Evolutionary conservation across 805 yeast species (phyloP).

Genomic region (Suhomyces sp.): DNA sequence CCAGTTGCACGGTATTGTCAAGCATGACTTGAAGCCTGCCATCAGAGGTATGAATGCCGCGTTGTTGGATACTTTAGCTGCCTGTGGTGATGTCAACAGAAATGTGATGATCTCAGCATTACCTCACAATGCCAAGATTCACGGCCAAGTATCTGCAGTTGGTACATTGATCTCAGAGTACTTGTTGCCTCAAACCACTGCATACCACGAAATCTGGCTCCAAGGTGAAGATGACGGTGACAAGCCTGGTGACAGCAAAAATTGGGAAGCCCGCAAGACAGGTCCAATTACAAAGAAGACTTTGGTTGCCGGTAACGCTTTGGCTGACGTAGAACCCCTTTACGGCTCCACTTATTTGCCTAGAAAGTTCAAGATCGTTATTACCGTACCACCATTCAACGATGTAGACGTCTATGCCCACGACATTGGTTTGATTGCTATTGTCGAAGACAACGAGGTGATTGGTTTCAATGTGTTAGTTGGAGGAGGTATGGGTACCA

Average conservation of each 20-base stretch:
- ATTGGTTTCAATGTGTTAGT: conserved; percentile 84
- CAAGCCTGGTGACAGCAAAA: conserved; percentile 59
- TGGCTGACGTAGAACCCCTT: conserved; percentile 80
- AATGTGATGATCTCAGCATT: conserved; percentile 92
- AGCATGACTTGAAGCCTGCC: conserved; percentile 83
- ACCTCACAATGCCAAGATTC: conserved; percentile 80
- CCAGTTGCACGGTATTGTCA: conserved; percentile 93
- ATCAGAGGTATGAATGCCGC: conserved; percentile 91
- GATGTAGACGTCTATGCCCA: conserved; percentile 97
- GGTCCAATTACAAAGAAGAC: conserved; percentile 83
- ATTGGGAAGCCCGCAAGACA: conserved; percentile 61
- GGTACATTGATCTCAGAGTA: conserved; percentile 73
- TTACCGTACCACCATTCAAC: conserved; percentile 92
- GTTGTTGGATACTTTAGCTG: conserved; percentile 91
- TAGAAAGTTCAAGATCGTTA: conserved; percentile 91
- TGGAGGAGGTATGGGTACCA: conserved; percentile 99
- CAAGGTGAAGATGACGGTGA: conserved; percentile 79
- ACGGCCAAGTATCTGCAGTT: conserved; percentile 63
- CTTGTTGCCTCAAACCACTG: conserved; percentile 86
- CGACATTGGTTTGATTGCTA: conserved; percentile 90
- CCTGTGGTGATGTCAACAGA: conserved; percentile 98
- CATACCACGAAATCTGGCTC: conserved; percentile 96
- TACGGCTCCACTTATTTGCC: conserved; percentile 88
- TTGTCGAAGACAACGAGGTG: conserved; percentile 62
- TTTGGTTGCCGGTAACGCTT: conserved; percentile 80